Evolutionary conservation across 2,329 filamentous ascomycete species (phyloP).

Genomic region (Cladophialophora carrionii): DNA sequence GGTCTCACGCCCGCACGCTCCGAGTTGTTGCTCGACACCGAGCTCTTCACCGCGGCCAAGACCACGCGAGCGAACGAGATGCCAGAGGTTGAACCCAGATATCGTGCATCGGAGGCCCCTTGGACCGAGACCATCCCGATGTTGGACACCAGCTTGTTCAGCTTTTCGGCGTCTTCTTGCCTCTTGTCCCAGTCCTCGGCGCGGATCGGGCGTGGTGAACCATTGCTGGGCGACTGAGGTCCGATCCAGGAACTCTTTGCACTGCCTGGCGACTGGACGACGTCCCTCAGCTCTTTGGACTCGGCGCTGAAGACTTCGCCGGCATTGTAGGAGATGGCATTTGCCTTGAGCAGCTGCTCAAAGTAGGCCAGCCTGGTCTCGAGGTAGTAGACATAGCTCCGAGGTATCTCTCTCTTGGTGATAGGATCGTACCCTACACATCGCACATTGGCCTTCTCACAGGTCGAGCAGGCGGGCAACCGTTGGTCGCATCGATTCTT

Average conservation of each 20-base stretch:
- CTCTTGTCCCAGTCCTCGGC: slow-evolving; percentile 43
- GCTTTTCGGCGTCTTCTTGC: slow-evolving; percentile 61
- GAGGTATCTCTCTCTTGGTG: slow-evolving; percentile 91
- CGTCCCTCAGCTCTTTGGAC: slow-evolving; percentile 32
- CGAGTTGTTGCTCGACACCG: slow-evolving; percentile 60
- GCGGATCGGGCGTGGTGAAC: slow-evolving; percentile 39
- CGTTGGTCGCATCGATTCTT: slow-evolving; percentile 97
- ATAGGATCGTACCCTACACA: slow-evolving; percentile 97
- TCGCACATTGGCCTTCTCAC: slow-evolving; percentile 86
- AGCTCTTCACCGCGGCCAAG: slow-evolving; percentile 87
- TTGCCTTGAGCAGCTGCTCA: slow-evolving; percentile 71
- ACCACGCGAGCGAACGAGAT: slow-evolving; percentile 95
- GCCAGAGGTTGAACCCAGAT: slow-evolving; percentile 81
- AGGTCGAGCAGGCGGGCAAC: slow-evolving; percentile 85
- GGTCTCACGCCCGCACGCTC: slow-evolving; percentile 67
- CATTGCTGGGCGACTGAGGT: slow-evolving; percentile 33
- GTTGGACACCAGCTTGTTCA: slow-evolving; percentile 69
- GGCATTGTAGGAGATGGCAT: slow-evolving; percentile 72
- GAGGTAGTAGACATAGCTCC: slow-evolving; percentile 91
- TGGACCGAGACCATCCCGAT: slow-evolving; percentile 77
- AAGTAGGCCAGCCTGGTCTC: slow-evolving; percentile 84
- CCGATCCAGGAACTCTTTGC: slow-evolving; percentile 33
- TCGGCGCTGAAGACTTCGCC: slow-evolving; percentile 68
- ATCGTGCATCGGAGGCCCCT: slow-evolving; percentile 75
- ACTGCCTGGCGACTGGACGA: slow-evolving; percentile 32